A percentile compares a stretch with the other conserved stretches of the same genome.
These are phyloP conservation scores for Xylaria flabelliformis DNA, from an alignment of 495 filamentous ascomycete species.

Conservation along the genomic window DNA sequence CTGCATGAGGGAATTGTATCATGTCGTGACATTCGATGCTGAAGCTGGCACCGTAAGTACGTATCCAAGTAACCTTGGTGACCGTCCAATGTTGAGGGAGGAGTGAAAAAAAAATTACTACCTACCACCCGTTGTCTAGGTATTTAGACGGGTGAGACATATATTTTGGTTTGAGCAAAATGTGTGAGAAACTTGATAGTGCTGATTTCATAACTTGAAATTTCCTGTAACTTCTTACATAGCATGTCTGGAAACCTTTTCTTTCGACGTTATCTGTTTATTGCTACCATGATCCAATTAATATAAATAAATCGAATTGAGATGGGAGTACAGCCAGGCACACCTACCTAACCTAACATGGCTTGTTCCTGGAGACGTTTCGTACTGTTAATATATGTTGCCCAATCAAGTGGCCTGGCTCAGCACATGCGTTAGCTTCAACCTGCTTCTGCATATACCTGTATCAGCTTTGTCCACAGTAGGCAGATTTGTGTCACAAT, in stretches of 20 bases:
- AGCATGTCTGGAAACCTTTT: no score
- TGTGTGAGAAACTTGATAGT: not conserved
- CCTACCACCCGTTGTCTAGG: not conserved
- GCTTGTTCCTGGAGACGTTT: not conserved
- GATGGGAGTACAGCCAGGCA: not conserved
- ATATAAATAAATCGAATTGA: not conserved
- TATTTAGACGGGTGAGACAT: not conserved
- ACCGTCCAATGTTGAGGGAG: not conserved
- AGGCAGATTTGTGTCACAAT: not conserved
- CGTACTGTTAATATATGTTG: not conserved
- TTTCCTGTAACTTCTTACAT: not conserved
- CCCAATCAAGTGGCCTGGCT: conserved; percentile 8
- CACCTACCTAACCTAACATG: not conserved
- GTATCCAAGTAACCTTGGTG: not conserved
- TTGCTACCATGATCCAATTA: not conserved
- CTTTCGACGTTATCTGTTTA: not conserved
- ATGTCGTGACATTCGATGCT: conserved; percentile 13
- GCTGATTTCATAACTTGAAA: not conserved
- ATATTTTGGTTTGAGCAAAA: not conserved
- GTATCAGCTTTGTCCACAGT: conserved; percentile 2
- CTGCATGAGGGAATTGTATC: conserved; percentile 29
- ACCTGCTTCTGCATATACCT: not conserved
- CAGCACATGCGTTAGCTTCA: conserved; percentile 17
- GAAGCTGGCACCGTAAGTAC: not conserved
- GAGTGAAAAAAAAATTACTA: not conserved